Evolutionary conservation across 768 basidiomycete species (phyloP), one percentile per base, ranked within the genome.

Genomic region (Russula vinacea): DNA sequence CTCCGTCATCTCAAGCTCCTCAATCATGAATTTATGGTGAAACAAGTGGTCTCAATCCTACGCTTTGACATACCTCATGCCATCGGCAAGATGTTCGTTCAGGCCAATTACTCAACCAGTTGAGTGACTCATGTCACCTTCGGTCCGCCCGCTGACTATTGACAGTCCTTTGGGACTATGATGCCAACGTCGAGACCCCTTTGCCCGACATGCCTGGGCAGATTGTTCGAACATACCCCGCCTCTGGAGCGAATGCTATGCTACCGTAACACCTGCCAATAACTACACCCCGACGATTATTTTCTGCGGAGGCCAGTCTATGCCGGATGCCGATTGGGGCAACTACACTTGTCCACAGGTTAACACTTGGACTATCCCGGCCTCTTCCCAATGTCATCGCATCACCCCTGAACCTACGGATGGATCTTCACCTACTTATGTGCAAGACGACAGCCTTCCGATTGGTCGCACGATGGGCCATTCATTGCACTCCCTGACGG

Each of bases 301-400:
- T 50, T 94, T 97, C 77, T 98, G 95, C 67, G 95, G 95, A 59
- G 96, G 96, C 39, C 83, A 84, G 13, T 80, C 89, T 73, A 88
- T 95, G 83, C 78, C 85, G 3, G 86, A 84, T 22, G 77, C 79
- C 7, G 78, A 77, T 42, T 96, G 86, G 78, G 92, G 92, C 55
- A 82, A 90, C 74, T 93, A 92, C 70, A 78, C 84, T 1, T 83
- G 76, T 73, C 89, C 92, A 10, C 80, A 76, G 62, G 84, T 85
- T 73, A 84, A 94, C 74, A 90, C 89, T 1, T 90, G 84, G 84
- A 75, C 81, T 1, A 80, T 84, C 68, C 86, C 87, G 0, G 82
- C 90, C 2, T 89, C 88, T 2, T 69, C 73, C 22, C 87, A 89
- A 70, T 92, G 90, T 72, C 89, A 90, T 65, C 81, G 89, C 37